Evolutionary conservation across 371 early-diverging fungal species (phyloP).

Genomic region (Mortierella sp.): DNA sequence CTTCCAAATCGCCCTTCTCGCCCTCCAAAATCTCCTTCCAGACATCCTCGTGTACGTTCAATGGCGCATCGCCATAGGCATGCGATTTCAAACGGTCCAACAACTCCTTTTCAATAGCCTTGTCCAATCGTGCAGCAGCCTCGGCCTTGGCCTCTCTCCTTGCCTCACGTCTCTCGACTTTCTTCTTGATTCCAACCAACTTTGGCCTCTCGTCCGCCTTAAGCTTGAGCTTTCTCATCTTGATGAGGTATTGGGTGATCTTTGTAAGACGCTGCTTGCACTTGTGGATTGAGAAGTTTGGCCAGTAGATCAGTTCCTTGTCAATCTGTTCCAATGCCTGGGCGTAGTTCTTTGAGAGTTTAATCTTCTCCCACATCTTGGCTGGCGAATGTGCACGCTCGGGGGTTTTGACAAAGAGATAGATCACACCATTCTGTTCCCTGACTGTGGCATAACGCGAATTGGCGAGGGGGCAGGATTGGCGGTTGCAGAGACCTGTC

Average conservation of each 20-base stretch:
- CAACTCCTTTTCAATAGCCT: conserved; percentile 97
- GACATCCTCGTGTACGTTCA: conserved; percentile 91
- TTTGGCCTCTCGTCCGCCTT: conserved; percentile 86
- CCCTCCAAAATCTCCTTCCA: conserved; percentile 81
- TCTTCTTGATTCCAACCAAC: conserved; percentile 93
- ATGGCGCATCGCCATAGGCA: conserved; percentile 91
- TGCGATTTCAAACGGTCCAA: conserved; percentile 95
- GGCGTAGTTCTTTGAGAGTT: conserved; percentile 94
- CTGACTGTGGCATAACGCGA: conserved; percentile 98
- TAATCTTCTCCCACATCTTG: conserved; percentile 96
- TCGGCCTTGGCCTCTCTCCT: conserved; percentile 95
- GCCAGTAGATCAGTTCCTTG: conserved; percentile 94
- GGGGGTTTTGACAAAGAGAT: conserved; percentile 97
- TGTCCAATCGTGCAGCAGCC: conserved; percentile 94
- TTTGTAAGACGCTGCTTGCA: conserved; percentile 99
- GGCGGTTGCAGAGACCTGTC: conserved; percentile 97
- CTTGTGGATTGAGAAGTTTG: conserved; percentile 92
- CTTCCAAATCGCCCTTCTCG: conserved; percentile 75
- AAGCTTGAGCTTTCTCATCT: conserved; percentile 92
- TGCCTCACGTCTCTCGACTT: conserved; percentile 93
- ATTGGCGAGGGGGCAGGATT: conserved; percentile 99
- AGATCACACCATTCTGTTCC: conserved; percentile 89
- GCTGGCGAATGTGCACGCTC: conserved; percentile 97
- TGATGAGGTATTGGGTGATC: conserved; percentile 96
- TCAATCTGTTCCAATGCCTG: conserved; percentile 96